Percentiles rank a stretch among this genome's conserved stretches.
phyloP scores from a whole-genome alignment of 495 filamentous ascomycete genomes.

The Haplographium delicatum region DNA sequence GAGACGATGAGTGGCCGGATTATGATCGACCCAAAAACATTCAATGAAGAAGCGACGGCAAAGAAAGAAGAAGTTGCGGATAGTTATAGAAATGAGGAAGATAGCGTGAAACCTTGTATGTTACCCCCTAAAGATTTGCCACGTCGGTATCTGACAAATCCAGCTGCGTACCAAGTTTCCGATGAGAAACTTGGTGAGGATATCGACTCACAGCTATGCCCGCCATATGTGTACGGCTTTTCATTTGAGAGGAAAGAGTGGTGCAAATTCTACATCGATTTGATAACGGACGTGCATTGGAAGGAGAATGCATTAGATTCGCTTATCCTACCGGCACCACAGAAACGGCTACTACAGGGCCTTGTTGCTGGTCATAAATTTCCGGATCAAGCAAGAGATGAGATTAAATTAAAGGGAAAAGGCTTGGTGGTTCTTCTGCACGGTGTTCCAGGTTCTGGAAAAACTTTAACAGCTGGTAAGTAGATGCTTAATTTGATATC shows the following conservation, averaged over 20 bases:
- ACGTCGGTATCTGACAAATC: no score
- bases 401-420: slow-evolving; percentile 69
- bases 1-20: slow-evolving; percentile 28
- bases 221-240: slow-evolving; percentile 33
- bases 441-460: slow-evolving; percentile 78
- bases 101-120: no score
- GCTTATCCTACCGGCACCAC: slow-evolving; percentile 63
- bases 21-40: slow-evolving; percentile 33
- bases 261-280: slow-evolving; percentile 73
- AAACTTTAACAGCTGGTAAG: slow-evolving; percentile 83
- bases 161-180: slow-evolving; percentile 25
- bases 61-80: slow-evolving; percentile 5
- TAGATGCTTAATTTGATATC: no score
- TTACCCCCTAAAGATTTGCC: no score
- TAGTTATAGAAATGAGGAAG: slow-evolving; percentile 1
- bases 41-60: slow-evolving; percentile 27
- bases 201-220: slow-evolving; percentile 34
- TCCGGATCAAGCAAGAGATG: slow-evolving; percentile 68
- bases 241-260: slow-evolving; percentile 14
- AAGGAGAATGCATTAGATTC: slow-evolving; percentile 69
- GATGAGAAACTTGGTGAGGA: not conserved
- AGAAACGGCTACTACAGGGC: slow-evolving; percentile 75
- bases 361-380: slow-evolving; percentile 65
- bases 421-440: slow-evolving; percentile 69
- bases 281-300: slow-evolving; percentile 72